A percentile compares a stretch with the other conserved stretches of the same genome.
Conservation (phyloP, 2,329 filamentous ascomycete genomes). For the Microdochium paspali region DNA sequence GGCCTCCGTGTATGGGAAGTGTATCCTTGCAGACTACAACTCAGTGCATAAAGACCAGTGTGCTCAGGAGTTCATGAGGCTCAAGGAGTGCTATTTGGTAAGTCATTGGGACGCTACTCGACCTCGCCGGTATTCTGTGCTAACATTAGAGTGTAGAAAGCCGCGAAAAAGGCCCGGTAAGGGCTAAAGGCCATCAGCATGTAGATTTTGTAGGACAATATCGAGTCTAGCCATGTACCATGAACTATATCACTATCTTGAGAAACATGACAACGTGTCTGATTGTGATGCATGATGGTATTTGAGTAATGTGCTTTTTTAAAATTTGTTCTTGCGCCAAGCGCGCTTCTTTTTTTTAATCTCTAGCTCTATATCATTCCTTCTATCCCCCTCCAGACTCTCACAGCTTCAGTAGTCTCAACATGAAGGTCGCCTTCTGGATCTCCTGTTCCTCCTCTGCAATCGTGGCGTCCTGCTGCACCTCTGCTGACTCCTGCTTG, state of each 20-base stretch:
- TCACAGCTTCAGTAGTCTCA: slow-evolving; percentile 67
- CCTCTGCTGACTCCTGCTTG: slow-evolving; percentile 46
- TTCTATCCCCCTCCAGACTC: background rate
- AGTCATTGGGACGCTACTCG: slow-evolving; percentile 15
- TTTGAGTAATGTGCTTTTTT: background rate
- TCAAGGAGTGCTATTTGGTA: slow-evolving; percentile 87
- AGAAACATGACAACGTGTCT: background rate
- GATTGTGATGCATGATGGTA: background rate
- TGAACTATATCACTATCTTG: background rate
- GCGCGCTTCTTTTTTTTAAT: slow-evolving; percentile 3
- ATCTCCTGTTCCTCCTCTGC: slow-evolving; percentile 79
- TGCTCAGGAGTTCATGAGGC: slow-evolving; percentile 67
- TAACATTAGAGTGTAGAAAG: slow-evolving; percentile 27
- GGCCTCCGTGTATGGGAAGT: slow-evolving; percentile 84
- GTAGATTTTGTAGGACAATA: background rate
- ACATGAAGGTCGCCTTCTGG: slow-evolving; percentile 69
- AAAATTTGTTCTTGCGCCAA: background rate
- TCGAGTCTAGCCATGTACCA: background rate
- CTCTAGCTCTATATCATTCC: slow-evolving; percentile 1
- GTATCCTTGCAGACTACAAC: slow-evolving; percentile 83
- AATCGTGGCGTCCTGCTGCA: slow-evolving; percentile 52
- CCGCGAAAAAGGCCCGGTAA: slow-evolving; percentile 36
- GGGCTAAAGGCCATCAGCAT: background rate
- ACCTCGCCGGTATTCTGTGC: background rate
- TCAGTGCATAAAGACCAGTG: slow-evolving; percentile 89